These are phyloP conservation scores for Daldinia eschscholtzii DNA, from an alignment of 2,329 filamentous ascomycete species.

Conservation along the genomic window DNA sequence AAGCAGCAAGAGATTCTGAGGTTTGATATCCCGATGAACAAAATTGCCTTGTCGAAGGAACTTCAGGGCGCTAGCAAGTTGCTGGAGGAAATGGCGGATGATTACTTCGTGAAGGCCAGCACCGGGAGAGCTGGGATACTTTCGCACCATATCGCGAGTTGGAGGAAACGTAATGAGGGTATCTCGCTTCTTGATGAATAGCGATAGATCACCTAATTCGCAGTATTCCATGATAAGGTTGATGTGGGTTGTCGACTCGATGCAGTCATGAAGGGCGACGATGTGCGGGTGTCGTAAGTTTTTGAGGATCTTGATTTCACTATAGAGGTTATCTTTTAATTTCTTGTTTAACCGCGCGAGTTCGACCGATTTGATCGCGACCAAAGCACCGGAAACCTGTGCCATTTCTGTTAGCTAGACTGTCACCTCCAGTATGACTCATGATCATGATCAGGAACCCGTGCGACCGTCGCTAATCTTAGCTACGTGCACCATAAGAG, in stretches of 20 bases:
- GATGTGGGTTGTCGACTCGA: slow-evolving; percentile 88
- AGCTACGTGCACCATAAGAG: slow-evolving; percentile 2
- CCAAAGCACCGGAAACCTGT: slow-evolving; percentile 82
- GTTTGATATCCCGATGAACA: slow-evolving; percentile 97
- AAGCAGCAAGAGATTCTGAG: slow-evolving; percentile 92
- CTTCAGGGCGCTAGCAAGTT: slow-evolving; percentile 89
- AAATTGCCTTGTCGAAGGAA: slow-evolving; percentile 88
- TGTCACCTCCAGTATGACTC: slow-evolving; percentile 33
- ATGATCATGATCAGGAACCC: slow-evolving; percentile 7
- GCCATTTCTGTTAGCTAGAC: slow-evolving; percentile 41
- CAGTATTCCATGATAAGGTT: slow-evolving; percentile 99
- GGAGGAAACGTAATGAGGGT: slow-evolving; percentile 83
- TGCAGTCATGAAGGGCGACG: slow-evolving; percentile 93
- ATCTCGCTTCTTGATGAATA: slow-evolving; percentile 95
- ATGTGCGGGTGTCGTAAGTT: slow-evolving; percentile 96
- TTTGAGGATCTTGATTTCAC: slow-evolving; percentile 95
- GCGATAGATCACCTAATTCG: slow-evolving; percentile 90
- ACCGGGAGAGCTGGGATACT: slow-evolving; percentile 86
- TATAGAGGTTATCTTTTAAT: slow-evolving; percentile 93
- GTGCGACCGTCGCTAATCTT: slow-evolving; percentile 10
- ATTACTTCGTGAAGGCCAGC: slow-evolving; percentile 97
- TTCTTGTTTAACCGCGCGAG: slow-evolving; percentile 92
- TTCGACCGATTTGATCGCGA: slow-evolving; percentile 97
- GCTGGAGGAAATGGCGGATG: slow-evolving; percentile 94
- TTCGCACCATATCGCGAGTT: slow-evolving; percentile 89